Base-by-base conservation (phyloP, 2,329 filamentous ascomycete genomes). In the Plenodomus biglobosus region DNA sequence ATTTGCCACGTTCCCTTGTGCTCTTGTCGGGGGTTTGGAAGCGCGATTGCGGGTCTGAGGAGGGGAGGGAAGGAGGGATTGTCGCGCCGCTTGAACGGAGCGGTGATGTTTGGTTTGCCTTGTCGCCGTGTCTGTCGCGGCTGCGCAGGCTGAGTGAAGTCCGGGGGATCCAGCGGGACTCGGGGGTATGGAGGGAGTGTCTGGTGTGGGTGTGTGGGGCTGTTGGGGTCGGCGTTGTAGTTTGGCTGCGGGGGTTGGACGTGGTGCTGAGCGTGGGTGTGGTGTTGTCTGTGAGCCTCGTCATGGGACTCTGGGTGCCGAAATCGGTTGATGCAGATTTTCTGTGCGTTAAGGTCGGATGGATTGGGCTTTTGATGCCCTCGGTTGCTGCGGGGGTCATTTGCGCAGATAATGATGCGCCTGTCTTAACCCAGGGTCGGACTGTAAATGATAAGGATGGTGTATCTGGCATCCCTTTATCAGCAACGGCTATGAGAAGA, bases 361-460 rank as follows among this genome's bases (percentile, higher is more conserved):
- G 18, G 40, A 36, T 6, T 36, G 15, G 40, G 44, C 32, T 55
- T 11, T 53, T 44, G n/a, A 48, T 19, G 8, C 42, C 42, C 5
- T 37, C 32, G 20, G 39, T 16, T 21, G 35, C 38, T 38, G 50
- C 22, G 50, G 48, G 38, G 51, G 42, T 24, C 35, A 59, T 53
- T 21, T 53, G 54, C 44, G 56, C 48, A 10, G 57, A 55, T 19
- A 40, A 44, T 24, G 61, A 52, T 15, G 65, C 35, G 16, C 57
- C 58, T n/a, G 51, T 48, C n/a, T 52, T 59, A n/a, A 70, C 61
- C 62, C 66, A 69, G 1, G 65, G 62, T 11, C 60, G 55, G 18
- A 65, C 51, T 5, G 58, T 64, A 34, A 60, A 66, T 7, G 40
- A 52, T 18, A 53, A 52, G 13, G 48, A 53, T 7, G 55, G 54